Conservation (phyloP, 2,329 filamentous ascomycete species). For the Cytospora piceae region DNA sequence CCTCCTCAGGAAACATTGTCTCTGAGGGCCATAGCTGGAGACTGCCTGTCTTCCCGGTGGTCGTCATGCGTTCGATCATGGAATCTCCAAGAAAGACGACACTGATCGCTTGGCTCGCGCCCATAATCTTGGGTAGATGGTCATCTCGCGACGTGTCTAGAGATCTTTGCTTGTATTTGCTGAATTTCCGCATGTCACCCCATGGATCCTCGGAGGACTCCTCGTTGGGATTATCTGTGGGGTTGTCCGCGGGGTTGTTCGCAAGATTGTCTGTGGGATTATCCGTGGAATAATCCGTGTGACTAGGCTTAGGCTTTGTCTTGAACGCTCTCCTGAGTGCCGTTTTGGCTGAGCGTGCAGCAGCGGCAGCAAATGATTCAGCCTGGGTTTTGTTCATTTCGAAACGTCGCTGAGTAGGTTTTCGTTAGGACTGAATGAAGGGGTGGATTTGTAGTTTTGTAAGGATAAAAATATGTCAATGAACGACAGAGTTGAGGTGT, state of each 20-base stretch:
- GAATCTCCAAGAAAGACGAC: conserved; percentile 34
- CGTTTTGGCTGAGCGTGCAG: neutral
- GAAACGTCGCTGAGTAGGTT: neutral
- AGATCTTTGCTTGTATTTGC: conserved; percentile 8
- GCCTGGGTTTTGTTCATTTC: neutral
- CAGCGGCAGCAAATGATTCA: neutral
- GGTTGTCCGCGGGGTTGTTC: no score
- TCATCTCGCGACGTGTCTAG: neutral
- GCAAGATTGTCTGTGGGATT: neutral
- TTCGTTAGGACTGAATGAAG: neutral
- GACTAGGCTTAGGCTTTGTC: neutral
- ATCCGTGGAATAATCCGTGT: neutral
- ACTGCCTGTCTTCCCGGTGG: conserved; percentile 29
- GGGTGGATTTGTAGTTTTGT: neutral
- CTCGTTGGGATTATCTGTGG: neutral
- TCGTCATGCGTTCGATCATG: conserved; percentile 35
- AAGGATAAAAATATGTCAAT: neutral
- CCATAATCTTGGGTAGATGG: neutral
- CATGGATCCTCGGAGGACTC: neutral
- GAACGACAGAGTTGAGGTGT: neutral
- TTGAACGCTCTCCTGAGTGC: no score
- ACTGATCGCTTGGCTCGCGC: neutral
- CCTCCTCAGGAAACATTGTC: conserved; percentile 4
- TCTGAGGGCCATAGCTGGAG: conserved; percentile 31
- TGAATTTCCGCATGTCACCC: neutral